These are phyloP conservation scores for Penicillium longicatenatum DNA, from an alignment of 495 filamentous ascomycete genomes.

Conservation along the genomic window DNA sequence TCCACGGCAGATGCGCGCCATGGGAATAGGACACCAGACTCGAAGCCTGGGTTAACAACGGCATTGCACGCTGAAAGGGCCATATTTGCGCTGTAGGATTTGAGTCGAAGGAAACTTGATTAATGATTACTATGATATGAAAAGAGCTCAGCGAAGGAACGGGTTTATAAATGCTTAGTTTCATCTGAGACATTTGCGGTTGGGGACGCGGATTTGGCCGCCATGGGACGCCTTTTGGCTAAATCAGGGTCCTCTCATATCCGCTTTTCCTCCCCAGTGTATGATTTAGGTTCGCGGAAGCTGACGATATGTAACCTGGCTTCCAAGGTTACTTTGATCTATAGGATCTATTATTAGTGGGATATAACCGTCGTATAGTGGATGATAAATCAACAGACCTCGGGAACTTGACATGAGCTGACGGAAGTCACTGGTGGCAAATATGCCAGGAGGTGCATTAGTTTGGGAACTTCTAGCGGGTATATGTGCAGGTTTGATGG, in stretches of 20 bases:
- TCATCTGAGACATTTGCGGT: slow-evolving; percentile 3
- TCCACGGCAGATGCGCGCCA: slow-evolving; percentile 26
- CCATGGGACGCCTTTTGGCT: not conserved
- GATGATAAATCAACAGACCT: not conserved
- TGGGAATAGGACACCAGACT: slow-evolving; percentile 24
- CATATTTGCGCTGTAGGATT: slow-evolving; percentile 9
- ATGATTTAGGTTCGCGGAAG: not conserved
- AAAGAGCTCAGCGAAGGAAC: not conserved
- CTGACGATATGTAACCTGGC: slow-evolving; percentile 3
- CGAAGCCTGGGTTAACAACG: slow-evolving; percentile 30
- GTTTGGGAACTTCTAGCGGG: no score
- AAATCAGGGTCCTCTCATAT: not conserved
- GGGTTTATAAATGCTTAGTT: not conserved
- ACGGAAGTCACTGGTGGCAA: no score
- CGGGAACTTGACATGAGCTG: no score
- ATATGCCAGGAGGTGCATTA: no score
- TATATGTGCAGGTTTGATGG: no score
- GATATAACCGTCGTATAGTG: not conserved
- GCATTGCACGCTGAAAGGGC: slow-evolving; percentile 26
- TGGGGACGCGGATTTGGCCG: not conserved
- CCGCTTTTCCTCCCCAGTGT: not conserved
- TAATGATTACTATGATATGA: no score
- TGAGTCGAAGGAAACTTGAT: not conserved
- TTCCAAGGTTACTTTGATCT: not conserved
- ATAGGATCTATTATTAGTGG: not conserved